Evolutionary conservation across 306 rosid genomes (phyloP).

Genomic region (Chamaecrista fasciculata): DNA sequence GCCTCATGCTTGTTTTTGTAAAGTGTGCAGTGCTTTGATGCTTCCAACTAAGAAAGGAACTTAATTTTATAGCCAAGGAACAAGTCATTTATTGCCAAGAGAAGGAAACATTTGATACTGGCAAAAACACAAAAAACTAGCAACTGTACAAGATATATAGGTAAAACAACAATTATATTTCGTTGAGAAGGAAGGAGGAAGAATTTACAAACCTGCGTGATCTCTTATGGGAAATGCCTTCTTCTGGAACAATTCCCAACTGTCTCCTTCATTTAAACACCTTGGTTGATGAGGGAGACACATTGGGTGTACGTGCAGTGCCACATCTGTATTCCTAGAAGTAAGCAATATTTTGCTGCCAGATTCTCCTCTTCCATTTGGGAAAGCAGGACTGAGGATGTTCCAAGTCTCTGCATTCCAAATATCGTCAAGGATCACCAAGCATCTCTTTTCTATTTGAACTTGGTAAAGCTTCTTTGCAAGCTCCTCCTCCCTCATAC

Average conservation of each 20-base stretch:
- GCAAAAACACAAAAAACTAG: no score
- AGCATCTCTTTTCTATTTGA: constrained; percentile 43
- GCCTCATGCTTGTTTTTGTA: not conserved
- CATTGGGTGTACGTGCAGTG: constrained; percentile 28
- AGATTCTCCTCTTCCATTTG: constrained; percentile 29
- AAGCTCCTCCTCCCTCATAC: constrained; percentile 37
- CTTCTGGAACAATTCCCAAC: constrained; percentile 49
- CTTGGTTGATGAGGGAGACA: constrained; percentile 39
- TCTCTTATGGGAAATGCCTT: constrained; percentile 38
- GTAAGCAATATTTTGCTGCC: constrained; percentile 55
- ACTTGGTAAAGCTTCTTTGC: constrained; percentile 42
- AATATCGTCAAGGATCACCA: constrained; percentile 63
- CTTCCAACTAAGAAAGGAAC: not conserved
- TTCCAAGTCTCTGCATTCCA: constrained; percentile 48
- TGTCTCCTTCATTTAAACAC: constrained; percentile 31
- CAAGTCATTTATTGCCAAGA: not conserved
- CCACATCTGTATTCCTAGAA: constrained; percentile 41
- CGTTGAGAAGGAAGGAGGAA: not conserved
- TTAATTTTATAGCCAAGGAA: not conserved
- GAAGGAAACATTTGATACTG: constrained; percentile 1
- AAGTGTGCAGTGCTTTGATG: not conserved
- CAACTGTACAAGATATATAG: not conserved
- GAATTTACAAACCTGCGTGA: constrained; percentile 37
- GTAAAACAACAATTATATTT: not conserved
- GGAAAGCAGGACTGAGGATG: constrained; percentile 38